A percentile compares a stretch with the other conserved stretches of the same genome.
Conservation (phyloP, 768 basidiomycete species). For the Sarcodon aspratus region DNA sequence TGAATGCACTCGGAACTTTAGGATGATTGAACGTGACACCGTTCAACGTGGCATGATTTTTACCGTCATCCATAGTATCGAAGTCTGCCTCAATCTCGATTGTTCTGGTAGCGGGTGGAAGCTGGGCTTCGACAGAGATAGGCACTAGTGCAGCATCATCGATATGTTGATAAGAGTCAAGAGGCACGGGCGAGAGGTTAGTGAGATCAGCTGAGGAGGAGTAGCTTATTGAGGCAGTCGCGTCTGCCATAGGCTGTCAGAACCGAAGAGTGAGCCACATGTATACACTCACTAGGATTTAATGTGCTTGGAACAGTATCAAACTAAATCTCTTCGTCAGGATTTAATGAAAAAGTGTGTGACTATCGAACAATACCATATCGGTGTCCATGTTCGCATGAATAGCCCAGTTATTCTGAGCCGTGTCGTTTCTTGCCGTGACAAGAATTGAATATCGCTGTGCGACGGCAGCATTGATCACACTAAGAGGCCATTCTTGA, state of each 20-base stretch:
- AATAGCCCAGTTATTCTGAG: constrained; percentile 67
- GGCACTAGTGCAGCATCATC: constrained; percentile 67
- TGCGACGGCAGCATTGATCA: constrained; percentile 69
- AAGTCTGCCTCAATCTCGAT: constrained; percentile 68
- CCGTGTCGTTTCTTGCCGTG: constrained; percentile 75
- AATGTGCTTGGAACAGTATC: constrained; percentile 65
- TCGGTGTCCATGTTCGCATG: constrained; percentile 83
- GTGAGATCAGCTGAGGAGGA: constrained; percentile 35
- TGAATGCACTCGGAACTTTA: constrained; percentile 44
- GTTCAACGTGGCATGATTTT: constrained; percentile 69
- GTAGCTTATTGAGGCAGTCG: constrained; percentile 82
- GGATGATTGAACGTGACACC: constrained; percentile 54
- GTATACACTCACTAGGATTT: constrained; percentile 49
- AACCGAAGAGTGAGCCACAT: background rate
- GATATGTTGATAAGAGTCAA: constrained; percentile 44
- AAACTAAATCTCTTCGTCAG: constrained; percentile 32
- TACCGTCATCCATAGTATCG: constrained; percentile 78
- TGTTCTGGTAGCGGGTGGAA: constrained; percentile 39
- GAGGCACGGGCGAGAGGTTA: constrained; percentile 33
- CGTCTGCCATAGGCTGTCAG: constrained; percentile 36
- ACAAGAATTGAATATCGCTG: constrained; percentile 93
- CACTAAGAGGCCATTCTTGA: constrained; percentile 58
- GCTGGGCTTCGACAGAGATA: constrained; percentile 30
- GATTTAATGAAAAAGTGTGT: background rate
- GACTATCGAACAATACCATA: constrained; percentile 30